Conservation (phyloP, 495 filamentous ascomycete species). For the Letharia lupina region DNA sequence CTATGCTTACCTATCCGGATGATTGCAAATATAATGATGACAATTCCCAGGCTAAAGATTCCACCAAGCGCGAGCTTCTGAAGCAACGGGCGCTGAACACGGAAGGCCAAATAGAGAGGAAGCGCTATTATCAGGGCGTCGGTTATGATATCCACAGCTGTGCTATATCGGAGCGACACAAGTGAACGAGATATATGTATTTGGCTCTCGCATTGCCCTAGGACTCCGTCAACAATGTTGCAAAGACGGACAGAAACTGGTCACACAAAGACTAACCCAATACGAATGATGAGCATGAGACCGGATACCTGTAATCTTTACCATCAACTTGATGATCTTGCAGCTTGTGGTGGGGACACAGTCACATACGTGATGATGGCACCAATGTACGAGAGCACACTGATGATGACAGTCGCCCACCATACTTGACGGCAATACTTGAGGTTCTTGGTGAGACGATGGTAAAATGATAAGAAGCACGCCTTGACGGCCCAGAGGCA, state of each 20-base stretch:
- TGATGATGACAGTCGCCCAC: constrained; percentile 17
- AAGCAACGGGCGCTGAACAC: constrained; percentile 13
- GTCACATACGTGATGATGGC: constrained; percentile 15
- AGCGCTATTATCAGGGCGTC: constrained; percentile 32
- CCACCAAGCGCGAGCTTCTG: constrained; percentile 21
- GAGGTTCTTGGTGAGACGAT: constrained; percentile 9
- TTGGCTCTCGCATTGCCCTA: constrained; percentile 27
- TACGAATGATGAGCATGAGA: constrained; percentile 22
- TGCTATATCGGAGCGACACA: constrained; percentile 28
- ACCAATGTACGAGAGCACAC: constrained; percentile 16
- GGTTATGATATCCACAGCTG: constrained; percentile 36
- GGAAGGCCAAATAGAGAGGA: constrained; percentile 13
- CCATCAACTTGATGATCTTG: background rate
- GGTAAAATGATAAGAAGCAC: constrained; percentile 22
- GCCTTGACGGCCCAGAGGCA: constrained; percentile 38
- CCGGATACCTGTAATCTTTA: constrained; percentile 14
- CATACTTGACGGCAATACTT: constrained; percentile 15
- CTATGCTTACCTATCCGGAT: too few relatives aligned
- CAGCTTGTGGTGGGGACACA: background rate
- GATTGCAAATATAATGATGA: too few relatives aligned
- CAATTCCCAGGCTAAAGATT: too few relatives aligned
- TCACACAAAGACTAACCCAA: constrained; percentile 6
- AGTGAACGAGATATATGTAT: constrained; percentile 28
- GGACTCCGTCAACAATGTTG: background rate
- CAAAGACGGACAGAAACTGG: background rate